These are phyloP conservation scores for Ustilago loliicola DNA, from an alignment of 1,284 basidiomycete species.

Conservation along the genomic window DNA sequence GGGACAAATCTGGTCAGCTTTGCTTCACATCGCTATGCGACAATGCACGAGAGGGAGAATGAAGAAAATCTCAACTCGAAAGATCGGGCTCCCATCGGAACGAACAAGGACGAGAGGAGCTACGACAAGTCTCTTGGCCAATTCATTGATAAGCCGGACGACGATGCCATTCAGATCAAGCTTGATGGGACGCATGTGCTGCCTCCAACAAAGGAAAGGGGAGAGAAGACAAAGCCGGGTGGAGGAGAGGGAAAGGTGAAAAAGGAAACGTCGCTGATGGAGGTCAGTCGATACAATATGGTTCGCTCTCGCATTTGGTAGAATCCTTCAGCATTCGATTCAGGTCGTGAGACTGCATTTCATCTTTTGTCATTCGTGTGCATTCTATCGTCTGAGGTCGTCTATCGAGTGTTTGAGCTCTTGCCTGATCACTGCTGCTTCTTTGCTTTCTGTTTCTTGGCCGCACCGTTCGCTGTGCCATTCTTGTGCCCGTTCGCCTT, in stretches of 20 bases:
- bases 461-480: conserved; percentile 9
- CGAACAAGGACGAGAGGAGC: conserved; percentile 53
- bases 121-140: conserved; percentile 57
- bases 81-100: conserved; percentile 64
- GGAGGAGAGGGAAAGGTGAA: conserved; percentile 20
- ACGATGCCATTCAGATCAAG: conserved; percentile 59
- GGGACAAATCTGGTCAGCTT: conserved; percentile 64
- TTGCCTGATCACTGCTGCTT: conserved; percentile 15
- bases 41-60: conserved; percentile 58
- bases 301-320: conserved; percentile 66
- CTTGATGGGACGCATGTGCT: conserved; percentile 54
- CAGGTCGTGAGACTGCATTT: neutral
- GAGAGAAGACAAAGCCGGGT: conserved; percentile 8
- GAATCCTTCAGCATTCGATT: neutral
- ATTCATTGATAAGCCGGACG: conserved; percentile 58
- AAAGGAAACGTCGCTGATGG: conserved; percentile 55
- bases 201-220: conserved; percentile 21
- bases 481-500: conserved; percentile 7
- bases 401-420: neutral
- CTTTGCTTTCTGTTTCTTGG: conserved; percentile 16
- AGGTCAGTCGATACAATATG: conserved; percentile 67
- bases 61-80: conserved; percentile 66
- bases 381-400: neutral
- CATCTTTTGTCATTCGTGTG: neutral
- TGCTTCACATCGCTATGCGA: conserved; percentile 62